Conservation (phyloP, 2,329 filamentous ascomycete species). For the Endothia cerciana region DNA sequence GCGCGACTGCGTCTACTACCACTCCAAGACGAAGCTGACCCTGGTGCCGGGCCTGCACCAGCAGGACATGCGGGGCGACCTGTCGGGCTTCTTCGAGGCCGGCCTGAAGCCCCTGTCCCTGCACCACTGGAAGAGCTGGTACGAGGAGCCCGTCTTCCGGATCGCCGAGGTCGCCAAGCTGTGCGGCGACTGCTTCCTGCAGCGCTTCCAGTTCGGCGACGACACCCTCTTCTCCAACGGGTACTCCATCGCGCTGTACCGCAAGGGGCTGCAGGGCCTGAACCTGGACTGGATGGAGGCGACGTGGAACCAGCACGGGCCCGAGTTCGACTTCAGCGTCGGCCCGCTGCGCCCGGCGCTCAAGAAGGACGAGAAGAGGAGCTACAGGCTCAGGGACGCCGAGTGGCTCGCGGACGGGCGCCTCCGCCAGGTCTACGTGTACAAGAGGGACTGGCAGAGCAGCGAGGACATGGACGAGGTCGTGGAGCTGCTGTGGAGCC, state of each 20-base stretch:
- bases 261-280: slow-evolving; percentile 39
- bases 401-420: slow-evolving; percentile 42
- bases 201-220: slow-evolving; percentile 54
- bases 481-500: slow-evolving; percentile 52
- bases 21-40: slow-evolving; percentile 58
- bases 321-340: slow-evolving; percentile 56
- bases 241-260: slow-evolving; percentile 58
- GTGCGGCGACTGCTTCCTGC: slow-evolving; percentile 64
- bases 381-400: slow-evolving; percentile 52
- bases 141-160: slow-evolving; percentile 52
- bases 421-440: slow-evolving; percentile 60
- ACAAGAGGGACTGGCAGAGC: slow-evolving; percentile 43
- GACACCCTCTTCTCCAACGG: slow-evolving; percentile 61
- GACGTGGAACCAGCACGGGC: slow-evolving; percentile 54
- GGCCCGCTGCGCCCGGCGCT: slow-evolving; percentile 52
- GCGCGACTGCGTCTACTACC: slow-evolving; percentile 58
- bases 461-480: slow-evolving; percentile 51
- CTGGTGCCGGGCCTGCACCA: slow-evolving; percentile 60
- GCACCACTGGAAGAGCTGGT: slow-evolving; percentile 69
- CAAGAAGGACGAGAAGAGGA: slow-evolving; percentile 51
- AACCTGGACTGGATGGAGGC: slow-evolving; percentile 52
- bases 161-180: slow-evolving; percentile 53
- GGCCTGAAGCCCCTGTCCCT: slow-evolving; percentile 58
- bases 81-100: slow-evolving; percentile 64
- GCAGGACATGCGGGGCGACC: slow-evolving; percentile 58